These are phyloP conservation scores for Postia placenta DNA, from an alignment of 768 basidiomycete genomes.

Conservation along the genomic window DNA sequence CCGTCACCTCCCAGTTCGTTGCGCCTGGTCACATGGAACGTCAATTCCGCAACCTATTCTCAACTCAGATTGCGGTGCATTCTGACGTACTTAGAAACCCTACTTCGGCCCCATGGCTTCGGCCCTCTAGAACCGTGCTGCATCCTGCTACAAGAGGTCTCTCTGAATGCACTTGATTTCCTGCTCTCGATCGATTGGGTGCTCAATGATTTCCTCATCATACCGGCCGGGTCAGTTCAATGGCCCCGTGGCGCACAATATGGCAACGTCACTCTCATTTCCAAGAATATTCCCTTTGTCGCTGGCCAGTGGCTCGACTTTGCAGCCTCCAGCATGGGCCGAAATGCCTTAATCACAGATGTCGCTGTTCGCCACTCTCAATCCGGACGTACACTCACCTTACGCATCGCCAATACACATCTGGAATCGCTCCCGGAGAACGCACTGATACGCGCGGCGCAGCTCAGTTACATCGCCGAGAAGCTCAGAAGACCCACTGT, in stretches of 20 bases:
- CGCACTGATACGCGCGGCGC: conserved; percentile 31
- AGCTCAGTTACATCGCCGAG: conserved; percentile 47
- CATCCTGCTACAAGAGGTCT: conserved; percentile 69
- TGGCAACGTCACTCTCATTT: conserved; percentile 68
- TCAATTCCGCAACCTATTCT: conserved; percentile 36
- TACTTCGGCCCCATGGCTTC: conserved; percentile 41
- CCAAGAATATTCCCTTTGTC: conserved; percentile 46
- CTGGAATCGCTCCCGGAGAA: conserved; percentile 57
- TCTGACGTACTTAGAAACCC: conserved; percentile 49
- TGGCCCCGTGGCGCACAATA: conserved; percentile 50
- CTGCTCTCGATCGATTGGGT: conserved; percentile 61
- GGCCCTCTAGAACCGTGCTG: conserved; percentile 47
- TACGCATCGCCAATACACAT: conserved; percentile 70
- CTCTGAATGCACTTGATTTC: conserved; percentile 33
- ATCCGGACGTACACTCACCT: conserved; percentile 26
- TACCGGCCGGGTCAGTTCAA: conserved; percentile 45
- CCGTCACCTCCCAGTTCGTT: conserved; percentile 32
- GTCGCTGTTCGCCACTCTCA: conserved; percentile 36
- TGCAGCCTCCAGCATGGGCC: conserved; percentile 40
- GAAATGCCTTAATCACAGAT: conserved; percentile 56
- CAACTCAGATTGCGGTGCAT: conserved; percentile 41
- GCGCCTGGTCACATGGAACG: conserved; percentile 67
- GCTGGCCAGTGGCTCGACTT: conserved; percentile 48
- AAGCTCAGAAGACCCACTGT: conserved; percentile 41
- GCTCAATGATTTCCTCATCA: conserved; percentile 48